Evolutionary conservation across 176 grass and related monocot species (phyloP), one percentile per base, ranked within the genome.

Genomic region (Panicum miliaceum): DNA sequence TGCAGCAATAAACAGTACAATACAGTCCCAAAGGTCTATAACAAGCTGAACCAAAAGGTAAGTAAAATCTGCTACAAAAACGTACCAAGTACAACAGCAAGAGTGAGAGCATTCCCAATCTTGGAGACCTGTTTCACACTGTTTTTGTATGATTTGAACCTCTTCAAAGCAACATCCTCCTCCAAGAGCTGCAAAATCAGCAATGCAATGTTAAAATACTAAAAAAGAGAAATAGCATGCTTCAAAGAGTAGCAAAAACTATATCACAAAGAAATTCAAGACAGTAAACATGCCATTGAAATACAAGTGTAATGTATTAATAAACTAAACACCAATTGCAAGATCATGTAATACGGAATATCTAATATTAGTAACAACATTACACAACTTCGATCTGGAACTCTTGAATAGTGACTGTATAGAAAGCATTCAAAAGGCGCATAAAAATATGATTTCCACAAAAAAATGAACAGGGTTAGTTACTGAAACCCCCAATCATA

Each of bases 61-160:
- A 22, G 8, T 23, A 77, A 38, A 72, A 60, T 32, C 4, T 52
- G 13, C 4, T 48, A 84, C 4, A 25, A 48, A 63, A 37, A 26
- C 92, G 83, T 88, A 94, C 92, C 92, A 92, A 75, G 45, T 68
- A 83, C 41, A 53, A 88, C 87, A 85, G 79, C 75, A 0, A 85
- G 18, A 16, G 89, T 90, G 71, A 94, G 90, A 89, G 70, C 41
- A 83, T 88, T 87, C 81, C 92, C 92, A 61, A 88, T 75, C 75
- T 86, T 94, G 4, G 92, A 94, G 53, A 90, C 87, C 53, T 58
- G 87, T 56, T 94, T 94, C 74, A 92, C 84, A 79, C 42, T 88
- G 61, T 85, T 94, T 73, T 92, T 92, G 69, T 86, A 92, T 72
- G 87, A 94, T 81, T 90, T 94, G 87, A 94, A 94, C 79, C 84